phyloP scores from a whole-genome alignment of 1,284 basidiomycete genomes.

The Tausonia pullulans region DNA sequence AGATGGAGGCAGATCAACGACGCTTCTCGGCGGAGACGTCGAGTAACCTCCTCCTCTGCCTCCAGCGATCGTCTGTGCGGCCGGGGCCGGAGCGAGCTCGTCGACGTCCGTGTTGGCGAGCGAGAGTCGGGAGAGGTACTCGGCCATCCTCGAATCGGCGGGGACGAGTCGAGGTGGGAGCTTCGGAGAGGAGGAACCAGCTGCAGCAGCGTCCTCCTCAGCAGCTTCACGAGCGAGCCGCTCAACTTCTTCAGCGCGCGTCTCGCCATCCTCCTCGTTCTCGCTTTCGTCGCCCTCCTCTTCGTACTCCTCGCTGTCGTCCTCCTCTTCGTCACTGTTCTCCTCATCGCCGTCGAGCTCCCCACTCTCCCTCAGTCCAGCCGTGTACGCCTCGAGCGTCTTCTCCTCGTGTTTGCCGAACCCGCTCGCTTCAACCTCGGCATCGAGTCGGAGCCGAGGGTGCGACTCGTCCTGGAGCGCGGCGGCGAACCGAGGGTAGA shows the following conservation, averaged over 20 bases:
- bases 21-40: no score
- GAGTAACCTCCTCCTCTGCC: no score
- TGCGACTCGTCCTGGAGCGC: slow-evolving; percentile 44
- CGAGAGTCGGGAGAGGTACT: slow-evolving; percentile 9
- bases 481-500: slow-evolving; percentile 74
- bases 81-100: no score
- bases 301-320: slow-evolving; percentile 34
- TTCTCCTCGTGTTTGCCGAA: slow-evolving; percentile 74
- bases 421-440: slow-evolving; percentile 82
- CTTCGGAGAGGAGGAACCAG: background rate
- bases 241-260: slow-evolving; percentile 16
- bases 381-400: slow-evolving; percentile 60
- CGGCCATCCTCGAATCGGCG: slow-evolving; percentile 4
- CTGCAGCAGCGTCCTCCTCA: slow-evolving; percentile 13
- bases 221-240: slow-evolving; percentile 18
- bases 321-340: slow-evolving; percentile 32
- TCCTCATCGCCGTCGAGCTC: slow-evolving; percentile 32
- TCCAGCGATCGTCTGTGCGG: no score
- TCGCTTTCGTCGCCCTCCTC: slow-evolving; percentile 34
- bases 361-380: slow-evolving; percentile 31
- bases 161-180: background rate
- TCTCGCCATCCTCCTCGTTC: slow-evolving; percentile 27
- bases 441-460: slow-evolving; percentile 61
- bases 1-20: slow-evolving; percentile 1
- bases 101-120: slow-evolving; percentile 1